Base-by-base conservation (phyloP, 2,329 filamentous ascomycete genomes). In the Parasarocladium wereldwijsianum region DNA sequence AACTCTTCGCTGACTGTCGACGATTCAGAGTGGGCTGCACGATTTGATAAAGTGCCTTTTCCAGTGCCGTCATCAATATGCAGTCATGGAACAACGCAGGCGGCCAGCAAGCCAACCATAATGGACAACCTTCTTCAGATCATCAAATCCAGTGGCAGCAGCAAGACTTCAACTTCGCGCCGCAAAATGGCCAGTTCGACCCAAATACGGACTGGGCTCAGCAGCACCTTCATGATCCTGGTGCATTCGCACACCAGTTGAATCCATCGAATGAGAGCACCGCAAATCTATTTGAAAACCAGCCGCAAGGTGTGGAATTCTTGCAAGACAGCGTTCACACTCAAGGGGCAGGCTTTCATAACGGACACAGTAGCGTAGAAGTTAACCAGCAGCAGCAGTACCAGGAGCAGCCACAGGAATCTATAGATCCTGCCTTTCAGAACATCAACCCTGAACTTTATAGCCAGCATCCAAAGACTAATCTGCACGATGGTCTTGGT, bases 151-250 rank as follows among this genome's bases (percentile, higher is more conserved):
- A 43, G 30, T 45, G 46, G 23, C 57, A 54, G 54, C 45, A 49
- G 33, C 34, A 44, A 26, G 46, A 43, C 34, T 57, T 50, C 39
- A 36, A 37, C 21, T 57, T 50, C 28, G 31, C 43, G 21, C 37
- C 42, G 18, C 51, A 52, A 30, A 43, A 46, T 32, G 49, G 46
- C 18, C 52, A 57, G 21, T 60, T 52, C 38, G 54, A 58, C 29
- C 47, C 50, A 29, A 43, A 42, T 24, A 54, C 57, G 32, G 34
- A 46, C 20, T 60, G 56, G 56, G 39, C 47, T 7, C 55, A 57
- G n/a, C n/a, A n/a, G 36, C 35, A 50, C 18, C 44, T 54, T 29
- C 35, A 41, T 15, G 50, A 50, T 12, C 53, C 51, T 20, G 50
- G 51, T 34, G 38, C 42, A n/a, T 40, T 24, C 16, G 14, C 24